Evolutionary conservation across 129 eudicot species (phyloP).

Genomic region (Ambrosia trifida): DNA sequence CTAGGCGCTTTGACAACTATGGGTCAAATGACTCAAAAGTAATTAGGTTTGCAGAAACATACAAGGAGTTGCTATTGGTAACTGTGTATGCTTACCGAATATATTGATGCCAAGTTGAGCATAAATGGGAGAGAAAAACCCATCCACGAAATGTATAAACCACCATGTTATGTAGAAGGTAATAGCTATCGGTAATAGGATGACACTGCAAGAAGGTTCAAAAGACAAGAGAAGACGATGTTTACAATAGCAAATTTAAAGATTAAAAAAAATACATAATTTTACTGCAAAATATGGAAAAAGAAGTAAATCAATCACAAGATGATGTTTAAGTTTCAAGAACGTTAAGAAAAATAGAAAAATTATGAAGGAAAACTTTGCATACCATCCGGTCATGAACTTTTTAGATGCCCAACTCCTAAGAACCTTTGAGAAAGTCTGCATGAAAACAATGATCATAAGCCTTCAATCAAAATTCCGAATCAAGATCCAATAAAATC

Average conservation of each 20-base stretch:
- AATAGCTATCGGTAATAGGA: constrained; percentile 71
- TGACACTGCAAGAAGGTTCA: constrained; percentile 56
- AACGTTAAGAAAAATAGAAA: neutral
- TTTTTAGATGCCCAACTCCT: constrained; percentile 93
- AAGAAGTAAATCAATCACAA: neutral
- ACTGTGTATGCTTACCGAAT: constrained; percentile 50
- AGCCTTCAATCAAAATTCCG: constrained; percentile 14
- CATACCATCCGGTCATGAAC: constrained; percentile 96
- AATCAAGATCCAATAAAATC: neutral
- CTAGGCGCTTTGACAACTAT: too few relatives aligned
- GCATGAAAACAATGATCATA: constrained; percentile 27
- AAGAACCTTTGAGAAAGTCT: constrained; percentile 79
- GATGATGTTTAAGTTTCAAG: neutral
- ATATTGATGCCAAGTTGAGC: constrained; percentile 80
- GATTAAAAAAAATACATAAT: neutral
- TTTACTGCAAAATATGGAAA: neutral
- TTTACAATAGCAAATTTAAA: neutral
- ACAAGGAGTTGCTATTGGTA: constrained; percentile 2
- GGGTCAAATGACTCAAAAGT: too few relatives aligned
- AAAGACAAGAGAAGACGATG: neutral
- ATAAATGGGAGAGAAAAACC: constrained; percentile 81
- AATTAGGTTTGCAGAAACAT: neutral
- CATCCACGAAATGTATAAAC: constrained; percentile 85
- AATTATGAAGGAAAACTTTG: constrained; percentile 14
- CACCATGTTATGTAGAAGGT: constrained; percentile 85